Evolutionary conservation across 2,329 filamentous ascomycete genomes (phyloP).

Genomic region (Fusarium protoensiforme): DNA sequence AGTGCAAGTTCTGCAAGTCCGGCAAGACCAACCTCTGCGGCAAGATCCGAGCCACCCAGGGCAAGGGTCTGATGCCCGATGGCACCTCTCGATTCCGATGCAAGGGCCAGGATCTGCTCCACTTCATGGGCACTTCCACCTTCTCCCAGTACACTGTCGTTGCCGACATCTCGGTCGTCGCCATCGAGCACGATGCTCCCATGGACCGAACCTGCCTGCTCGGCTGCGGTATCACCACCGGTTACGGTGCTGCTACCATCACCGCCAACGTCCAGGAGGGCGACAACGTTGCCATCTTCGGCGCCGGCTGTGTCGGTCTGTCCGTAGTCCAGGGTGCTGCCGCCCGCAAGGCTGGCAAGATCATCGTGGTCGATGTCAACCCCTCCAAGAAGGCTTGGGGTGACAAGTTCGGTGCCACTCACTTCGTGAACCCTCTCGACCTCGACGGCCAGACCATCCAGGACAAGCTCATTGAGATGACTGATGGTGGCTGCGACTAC

Average conservation of each 20-base stretch:
- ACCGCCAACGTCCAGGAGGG: slow-evolving; percentile 93
- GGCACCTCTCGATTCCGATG: slow-evolving; percentile 94
- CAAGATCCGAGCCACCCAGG: slow-evolving; percentile 98
- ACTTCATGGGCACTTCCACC: slow-evolving; percentile 99
- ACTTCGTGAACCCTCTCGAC: slow-evolving; percentile 95
- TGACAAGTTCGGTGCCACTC: slow-evolving; percentile 92
- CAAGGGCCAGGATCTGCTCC: slow-evolving; percentile 93
- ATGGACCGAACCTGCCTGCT: slow-evolving; percentile 97
- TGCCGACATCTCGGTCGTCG: slow-evolving; percentile 97
- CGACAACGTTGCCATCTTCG: slow-evolving; percentile 90
- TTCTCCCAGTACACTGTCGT: slow-evolving; percentile 99
- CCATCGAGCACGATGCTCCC: slow-evolving; percentile 87
- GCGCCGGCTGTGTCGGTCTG: slow-evolving; percentile 94
- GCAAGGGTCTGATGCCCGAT: slow-evolving; percentile 96
- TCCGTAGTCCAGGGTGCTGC: slow-evolving; percentile 95
- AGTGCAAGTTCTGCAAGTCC: slow-evolving; percentile 99
- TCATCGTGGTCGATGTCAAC: slow-evolving; percentile 83
- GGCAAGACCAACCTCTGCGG: slow-evolving; percentile 99
- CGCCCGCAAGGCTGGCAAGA: slow-evolving; percentile 81
- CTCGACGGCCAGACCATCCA: slow-evolving; percentile 83
- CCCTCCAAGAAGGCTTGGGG: slow-evolving; percentile 91
- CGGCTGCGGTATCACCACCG: slow-evolving; percentile 98
- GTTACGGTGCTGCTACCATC: slow-evolving; percentile 94
- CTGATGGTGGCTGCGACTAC: slow-evolving; percentile 97
- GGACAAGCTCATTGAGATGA: slow-evolving; percentile 96